Conservation (phyloP, 2,329 filamentous ascomycete genomes). For the Sclerotinia nivalis region DNA sequence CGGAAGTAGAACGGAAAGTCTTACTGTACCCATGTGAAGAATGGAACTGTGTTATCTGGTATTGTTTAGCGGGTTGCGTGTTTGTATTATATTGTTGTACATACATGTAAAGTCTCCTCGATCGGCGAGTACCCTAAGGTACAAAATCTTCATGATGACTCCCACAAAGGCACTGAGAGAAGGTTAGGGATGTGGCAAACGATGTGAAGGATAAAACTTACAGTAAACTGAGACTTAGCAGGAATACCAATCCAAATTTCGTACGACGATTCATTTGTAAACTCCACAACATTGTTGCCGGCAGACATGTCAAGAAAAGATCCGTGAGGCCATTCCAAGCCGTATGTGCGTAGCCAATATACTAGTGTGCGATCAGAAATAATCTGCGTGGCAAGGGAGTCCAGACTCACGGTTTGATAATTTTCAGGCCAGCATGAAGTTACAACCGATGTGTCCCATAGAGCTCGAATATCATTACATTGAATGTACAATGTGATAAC, state of each 20-base stretch:
- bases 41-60: conserved; percentile 23
- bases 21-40: conserved; percentile 30
- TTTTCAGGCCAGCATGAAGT: conserved; percentile 23
- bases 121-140: conserved; percentile 23
- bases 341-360: conserved; percentile 22
- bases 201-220: conserved; percentile 7
- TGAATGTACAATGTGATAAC: conserved; percentile 27
- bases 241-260: conserved; percentile 26
- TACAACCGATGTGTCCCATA: conserved; percentile 27
- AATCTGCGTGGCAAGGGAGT: background rate
- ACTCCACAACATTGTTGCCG: conserved; percentile 27
- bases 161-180: conserved; percentile 25
- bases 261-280: conserved; percentile 26
- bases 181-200: background rate
- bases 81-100: background rate
- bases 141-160: conserved; percentile 29
- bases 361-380: background rate
- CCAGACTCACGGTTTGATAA: conserved; percentile 24
- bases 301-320: conserved; percentile 28
- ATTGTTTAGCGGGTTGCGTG: background rate
- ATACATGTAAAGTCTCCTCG: conserved; percentile 29
- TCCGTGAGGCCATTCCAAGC: conserved; percentile 24
- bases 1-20: background rate
- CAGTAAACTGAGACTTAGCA: conserved; percentile 28
- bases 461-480: conserved; percentile 24